Conservation (phyloP, 257 asterid genomes). For the Fraxinus excelsior region DNA sequence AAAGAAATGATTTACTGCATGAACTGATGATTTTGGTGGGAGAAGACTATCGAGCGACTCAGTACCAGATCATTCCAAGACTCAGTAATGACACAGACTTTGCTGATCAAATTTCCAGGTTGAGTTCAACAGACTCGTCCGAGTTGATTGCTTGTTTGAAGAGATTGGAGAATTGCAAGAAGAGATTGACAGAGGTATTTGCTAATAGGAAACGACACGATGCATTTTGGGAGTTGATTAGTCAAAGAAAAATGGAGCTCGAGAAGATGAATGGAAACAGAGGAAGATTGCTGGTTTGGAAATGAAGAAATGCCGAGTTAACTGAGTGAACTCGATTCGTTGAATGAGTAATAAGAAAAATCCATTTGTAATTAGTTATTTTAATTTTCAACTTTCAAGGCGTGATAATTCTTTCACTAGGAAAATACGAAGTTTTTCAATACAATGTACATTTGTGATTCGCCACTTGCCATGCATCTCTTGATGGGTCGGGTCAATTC, state of each 20-base stretch:
- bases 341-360: conserved; percentile 18
- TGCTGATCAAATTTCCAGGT: background rate
- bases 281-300: conserved; percentile 21
- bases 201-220: conserved; percentile 34
- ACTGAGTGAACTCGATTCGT: conserved; percentile 14
- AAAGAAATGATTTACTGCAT: conserved; percentile 33
- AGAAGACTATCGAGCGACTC: conserved; percentile 40
- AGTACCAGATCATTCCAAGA: conserved; percentile 33
- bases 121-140: conserved; percentile 35
- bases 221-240: conserved; percentile 39
- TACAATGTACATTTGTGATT: background rate
- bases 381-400: background rate
- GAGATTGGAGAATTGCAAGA: conserved; percentile 31
- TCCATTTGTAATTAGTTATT: background rate
- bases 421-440: too few relatives aligned
- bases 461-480: background rate
- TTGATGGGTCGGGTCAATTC: background rate
- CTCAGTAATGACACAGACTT: conserved; percentile 26
- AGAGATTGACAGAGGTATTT: conserved; percentile 33
- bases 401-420: background rate
- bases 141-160: conserved; percentile 38
- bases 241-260: conserved; percentile 20
- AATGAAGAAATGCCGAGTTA: background rate
- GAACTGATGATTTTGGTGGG: conserved; percentile 38
- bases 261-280: conserved; percentile 25